A percentile compares a stretch with the other conserved stretches of the same genome.
These are phyloP conservation scores for Marchantia paleacea DNA, from an alignment of 225 moss, liverwort and hornwort genomes.

Conservation along the genomic window DNA sequence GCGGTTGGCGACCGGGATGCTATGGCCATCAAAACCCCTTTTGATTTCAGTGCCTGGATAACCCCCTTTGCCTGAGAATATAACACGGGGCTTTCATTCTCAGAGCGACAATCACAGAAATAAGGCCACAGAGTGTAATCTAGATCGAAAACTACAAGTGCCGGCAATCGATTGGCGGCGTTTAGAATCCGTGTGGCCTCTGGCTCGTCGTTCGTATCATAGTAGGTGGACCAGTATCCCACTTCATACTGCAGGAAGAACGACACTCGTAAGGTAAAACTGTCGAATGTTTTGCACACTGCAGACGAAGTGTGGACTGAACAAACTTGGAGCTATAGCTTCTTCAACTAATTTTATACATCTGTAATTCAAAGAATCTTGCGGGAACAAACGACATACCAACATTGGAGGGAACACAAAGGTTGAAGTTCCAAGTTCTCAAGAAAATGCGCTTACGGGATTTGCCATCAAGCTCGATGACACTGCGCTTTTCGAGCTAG, in stretches of 20 bases:
- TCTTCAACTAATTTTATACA: too few species aligned
- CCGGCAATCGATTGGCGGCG: slow-evolving; percentile 52
- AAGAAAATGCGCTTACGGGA: too few species aligned
- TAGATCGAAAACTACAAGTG: slow-evolving; percentile 84
- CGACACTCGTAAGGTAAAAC: too few species aligned
- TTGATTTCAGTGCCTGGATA: slow-evolving; percentile 66
- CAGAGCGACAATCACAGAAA: slow-evolving; percentile 75
- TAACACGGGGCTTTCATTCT: slow-evolving; percentile 64
- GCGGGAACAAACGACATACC: too few species aligned
- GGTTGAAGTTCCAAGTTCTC: too few species aligned
- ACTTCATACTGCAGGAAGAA: slow-evolving; percentile 21
- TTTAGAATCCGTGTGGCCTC: slow-evolving; percentile 63
- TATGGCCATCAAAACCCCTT: slow-evolving; percentile 83
- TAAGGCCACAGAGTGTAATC: slow-evolving; percentile 95
- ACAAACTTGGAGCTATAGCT: too few species aligned
- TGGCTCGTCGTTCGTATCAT: slow-evolving; percentile 38
- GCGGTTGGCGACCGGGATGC: slow-evolving; percentile 82
- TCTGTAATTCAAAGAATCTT: too few species aligned
- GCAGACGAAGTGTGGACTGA: too few species aligned
- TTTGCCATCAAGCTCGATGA: too few species aligned
- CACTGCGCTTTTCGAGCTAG: too few species aligned
- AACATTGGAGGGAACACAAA: too few species aligned
- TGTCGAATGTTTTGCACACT: too few species aligned
- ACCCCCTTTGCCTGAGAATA: slow-evolving; percentile 75
- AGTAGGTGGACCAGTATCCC: slow-evolving; percentile 31